These are phyloP conservation scores for Nymphaea thermarum DNA, from an alignment of 164 flowering plant genomes.

Conservation along the genomic window DNA sequence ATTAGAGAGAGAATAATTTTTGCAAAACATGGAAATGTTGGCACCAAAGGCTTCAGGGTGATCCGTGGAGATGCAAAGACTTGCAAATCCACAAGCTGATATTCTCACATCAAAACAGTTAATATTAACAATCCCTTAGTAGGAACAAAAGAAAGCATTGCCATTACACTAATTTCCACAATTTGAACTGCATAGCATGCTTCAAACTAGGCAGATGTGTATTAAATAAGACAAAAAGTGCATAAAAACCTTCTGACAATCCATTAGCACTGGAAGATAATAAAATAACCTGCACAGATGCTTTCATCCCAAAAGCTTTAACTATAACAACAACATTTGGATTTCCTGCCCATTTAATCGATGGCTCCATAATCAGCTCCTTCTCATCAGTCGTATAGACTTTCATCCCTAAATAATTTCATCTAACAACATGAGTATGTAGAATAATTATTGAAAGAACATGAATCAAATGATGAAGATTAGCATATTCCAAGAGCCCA, in stretches of 20 bases:
- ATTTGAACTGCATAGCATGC: too few relatives aligned
- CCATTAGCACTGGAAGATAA: background rate
- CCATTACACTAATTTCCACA: too few relatives aligned
- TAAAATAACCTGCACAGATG: constrained; percentile 26
- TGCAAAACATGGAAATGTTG: constrained; percentile 86
- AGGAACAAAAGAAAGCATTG: too few relatives aligned
- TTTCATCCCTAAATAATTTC: constrained; percentile 61
- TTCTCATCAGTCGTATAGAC: constrained; percentile 84
- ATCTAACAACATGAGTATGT: too few relatives aligned
- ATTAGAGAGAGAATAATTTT: constrained; percentile 82
- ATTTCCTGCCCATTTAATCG: constrained; percentile 90
- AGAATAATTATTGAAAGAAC: too few relatives aligned
- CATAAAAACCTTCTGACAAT: constrained; percentile 1
- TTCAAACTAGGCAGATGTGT: too few relatives aligned
- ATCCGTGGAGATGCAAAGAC: constrained; percentile 86
- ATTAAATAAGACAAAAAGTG: too few relatives aligned
- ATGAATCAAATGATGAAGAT: too few relatives aligned
- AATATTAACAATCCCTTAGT: background rate
- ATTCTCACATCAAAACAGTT: background rate
- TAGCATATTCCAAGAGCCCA: too few relatives aligned
- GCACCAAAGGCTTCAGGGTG: constrained; percentile 92
- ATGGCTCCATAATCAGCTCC: constrained; percentile 91
- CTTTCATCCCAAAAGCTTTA: constrained; percentile 84
- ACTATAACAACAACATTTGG: constrained; percentile 67
- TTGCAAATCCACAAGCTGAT: constrained; percentile 90